Percentiles rank a stretch among this genome's conserved stretches.
Conservation (phyloP, 2,329 filamentous ascomycete genomes). For the Cercospora beticola region DNA sequence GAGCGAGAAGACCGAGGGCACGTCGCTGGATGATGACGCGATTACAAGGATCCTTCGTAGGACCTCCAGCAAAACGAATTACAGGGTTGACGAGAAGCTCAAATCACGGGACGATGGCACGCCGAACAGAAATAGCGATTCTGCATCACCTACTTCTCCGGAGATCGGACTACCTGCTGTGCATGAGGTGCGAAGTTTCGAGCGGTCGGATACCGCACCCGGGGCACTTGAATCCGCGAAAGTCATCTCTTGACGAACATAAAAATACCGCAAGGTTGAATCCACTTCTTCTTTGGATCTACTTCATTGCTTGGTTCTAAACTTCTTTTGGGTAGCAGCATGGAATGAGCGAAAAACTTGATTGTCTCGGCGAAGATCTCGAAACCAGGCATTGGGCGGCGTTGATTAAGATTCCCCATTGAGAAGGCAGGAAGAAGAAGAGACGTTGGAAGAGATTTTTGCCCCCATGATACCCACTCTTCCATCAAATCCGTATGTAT, state of each 20-base stretch:
- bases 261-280: not conserved
- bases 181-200: slow-evolving; percentile 4
- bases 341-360: not conserved
- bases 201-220: slow-evolving; percentile 22
- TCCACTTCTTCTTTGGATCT: not conserved
- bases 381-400: not conserved
- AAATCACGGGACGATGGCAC: slow-evolving; percentile 42
- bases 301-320: not conserved
- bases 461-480: not conserved
- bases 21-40: slow-evolving; percentile 43
- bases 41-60: slow-evolving; percentile 60
- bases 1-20: slow-evolving; percentile 43
- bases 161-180: slow-evolving; percentile 2
- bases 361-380: not conserved
- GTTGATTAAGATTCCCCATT: not conserved
- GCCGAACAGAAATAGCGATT: slow-evolving; percentile 18
- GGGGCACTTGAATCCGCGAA: slow-evolving; percentile 18
- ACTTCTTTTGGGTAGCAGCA: not conserved
- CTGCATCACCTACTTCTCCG: slow-evolving; percentile 3
- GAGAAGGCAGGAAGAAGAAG: not conserved
- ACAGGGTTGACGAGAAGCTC: slow-evolving; percentile 70
- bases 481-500: not conserved
- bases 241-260: not conserved
- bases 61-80: slow-evolving; percentile 28
- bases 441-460: not conserved